Base-by-base conservation (phyloP, 345 rosid genomes). In the Gossypium rotundifolium region DNA sequence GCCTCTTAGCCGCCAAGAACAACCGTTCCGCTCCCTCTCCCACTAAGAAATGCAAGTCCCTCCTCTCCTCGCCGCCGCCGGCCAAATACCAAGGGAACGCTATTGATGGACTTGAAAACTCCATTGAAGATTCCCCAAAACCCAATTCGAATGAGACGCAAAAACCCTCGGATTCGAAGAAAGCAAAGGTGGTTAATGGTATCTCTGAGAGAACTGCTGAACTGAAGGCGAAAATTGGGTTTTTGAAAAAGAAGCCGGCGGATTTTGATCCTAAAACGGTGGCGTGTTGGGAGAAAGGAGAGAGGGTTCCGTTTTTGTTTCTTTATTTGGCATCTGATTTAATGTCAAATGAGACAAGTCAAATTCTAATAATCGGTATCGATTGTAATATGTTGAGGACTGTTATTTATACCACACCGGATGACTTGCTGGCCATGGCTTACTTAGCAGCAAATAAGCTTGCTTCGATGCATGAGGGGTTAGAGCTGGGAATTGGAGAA, bases 401-500 rank as follows among this genome's bases (percentile, higher is more conserved):
- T 2, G 96, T 95, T 9, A 91, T 93, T 74, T 85, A 79, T 14
- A 90, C 88, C 0, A 88, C 91, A 23, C 94, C 97, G 0, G 96
- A 84, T 12, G 99, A 93, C 82, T 84, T 93, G 88, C 70, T 85
- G 23, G 81, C 91, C 0, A 82, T 81, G 23, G 96, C 93, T 29
- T 93, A 91, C 79, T 84, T 93, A 67, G 75, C 89, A 44, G 97
- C 94, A 2, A 88, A 90, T 76, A 86, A 85, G 85, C 75, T 95
- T 76, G 93, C 98, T 0, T 92, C 99, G 7, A 90, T 96, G 14
- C 98, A 93, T 58, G 94, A 93, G 74, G 99, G 98, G n/a, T 53
- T 93, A 71, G 98, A 93, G 79, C 81, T 95, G 72, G 98, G 99
- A 52, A 90, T 91, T 49, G 97, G 98, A 66, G 96, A 93, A 53